Evolutionary conservation across 129 eudicot species (phyloP).

Genomic region (Daucus carota): DH1_v3.0 NC_030386.2:28614501-28615000

Average conservation of each 20-base stretch:
- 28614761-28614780: background rate
- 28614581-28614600: conserved; percentile 74
- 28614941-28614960: conserved; percentile 88
- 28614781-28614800: background rate
- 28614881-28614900: conserved; percentile 88
- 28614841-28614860: conserved; percentile 76
- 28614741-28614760: background rate
- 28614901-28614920: conserved; percentile 90
- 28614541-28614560: conserved; percentile 96
- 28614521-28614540: conserved; percentile 73
- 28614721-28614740: background rate
- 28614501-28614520: conserved; percentile 71
- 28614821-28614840: conserved; percentile 74
- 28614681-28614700: too few species aligned
- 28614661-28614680: too few species aligned
- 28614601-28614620: background rate
- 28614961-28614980: conserved; percentile 78
- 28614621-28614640: background rate
- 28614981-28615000: conserved; percentile 73
- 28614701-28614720: too few species aligned
- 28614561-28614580: conserved; percentile 92
- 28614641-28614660: too few species aligned
- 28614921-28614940: conserved; percentile 84
- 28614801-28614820: conserved; percentile 51
- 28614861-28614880: conserved; percentile 79